Evolutionary conservation across 805 yeast species (phyloP).

Genomic region (Zygoascus bituminiphila): DNA sequence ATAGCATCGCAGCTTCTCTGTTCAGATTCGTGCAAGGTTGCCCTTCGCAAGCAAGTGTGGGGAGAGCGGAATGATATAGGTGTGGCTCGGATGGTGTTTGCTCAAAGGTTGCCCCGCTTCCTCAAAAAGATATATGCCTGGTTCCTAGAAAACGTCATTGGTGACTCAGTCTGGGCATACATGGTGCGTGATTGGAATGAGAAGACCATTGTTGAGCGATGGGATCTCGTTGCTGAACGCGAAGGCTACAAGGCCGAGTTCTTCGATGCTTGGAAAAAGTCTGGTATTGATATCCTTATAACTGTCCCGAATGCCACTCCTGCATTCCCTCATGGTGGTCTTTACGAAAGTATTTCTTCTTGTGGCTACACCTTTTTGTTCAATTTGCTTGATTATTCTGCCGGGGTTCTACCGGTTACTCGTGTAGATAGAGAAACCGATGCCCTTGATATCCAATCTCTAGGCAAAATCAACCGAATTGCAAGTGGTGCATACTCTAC

Average conservation of each 20-base stretch:
- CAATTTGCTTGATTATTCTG: conserved; percentile 49
- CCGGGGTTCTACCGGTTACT: conserved; percentile 46
- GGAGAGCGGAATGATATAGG: conserved; percentile 33
- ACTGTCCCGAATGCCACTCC: conserved; percentile 38
- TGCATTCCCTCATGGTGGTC: conserved; percentile 33
- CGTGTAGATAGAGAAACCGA: conserved; percentile 38
- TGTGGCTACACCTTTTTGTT: conserved; percentile 48
- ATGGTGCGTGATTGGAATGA: conserved; percentile 30
- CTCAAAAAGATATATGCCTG: conserved; percentile 31
- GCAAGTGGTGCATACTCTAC: conserved; percentile 39
- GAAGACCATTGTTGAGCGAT: conserved; percentile 29
- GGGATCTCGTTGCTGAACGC: conserved; percentile 30
- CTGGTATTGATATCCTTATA: conserved; percentile 32
- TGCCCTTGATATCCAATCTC: conserved; percentile 22
- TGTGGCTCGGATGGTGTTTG: conserved; percentile 27
- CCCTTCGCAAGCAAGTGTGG: conserved; percentile 19
- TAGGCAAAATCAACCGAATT: conserved; percentile 29
- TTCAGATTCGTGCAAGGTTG: conserved; percentile 30
- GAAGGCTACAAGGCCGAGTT: conserved; percentile 30
- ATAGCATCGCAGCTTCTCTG: conserved; percentile 38
- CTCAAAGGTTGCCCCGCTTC: conserved; percentile 29
- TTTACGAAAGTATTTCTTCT: conserved; percentile 30
- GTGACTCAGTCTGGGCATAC: conserved; percentile 33
- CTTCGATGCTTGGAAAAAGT: conserved; percentile 29
- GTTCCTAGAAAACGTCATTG: conserved; percentile 25